Evolutionary conservation across 306 rosid species (phyloP), one percentile per base, ranked within the genome.

Genomic region (Begonia fuchsioides): DNA sequence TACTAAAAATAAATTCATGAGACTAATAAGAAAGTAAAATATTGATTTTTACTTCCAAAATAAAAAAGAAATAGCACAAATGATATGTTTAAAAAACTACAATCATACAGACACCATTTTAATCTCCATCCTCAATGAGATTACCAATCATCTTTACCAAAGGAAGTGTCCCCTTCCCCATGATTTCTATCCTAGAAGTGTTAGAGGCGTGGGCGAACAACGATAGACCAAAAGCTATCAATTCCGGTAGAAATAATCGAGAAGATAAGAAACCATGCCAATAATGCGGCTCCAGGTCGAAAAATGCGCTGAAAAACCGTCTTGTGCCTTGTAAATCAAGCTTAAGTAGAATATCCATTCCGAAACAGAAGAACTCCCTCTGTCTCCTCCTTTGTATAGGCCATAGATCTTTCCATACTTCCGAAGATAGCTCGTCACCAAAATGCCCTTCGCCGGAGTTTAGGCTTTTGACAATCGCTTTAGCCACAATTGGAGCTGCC

Each of bases 191-290:
- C 63, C 94, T 85, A 68, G 94, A 77, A 39, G 70, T 68, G 72
- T 85, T 85, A 52, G 93, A 85, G 60, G 98, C 98, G 65, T 72
- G 82, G 55, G 94, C 79, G 74, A 92, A 92, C 58, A 92, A 77
- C 46, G 98, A 85, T 15, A 79, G 68, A 50, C 98, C 94, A 35
- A 92, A 92, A 67, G 73, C 50, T 38, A 92, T 0, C 46, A 92
- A 84, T 76, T 90, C 94, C 0, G 93, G 98, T 64, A 90, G 93
- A 61, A 79, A 82, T 70, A 92, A 67, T 46, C 96, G 82, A 50
- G 98, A 92, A 8, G 98, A 92, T 60, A 85, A 77, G 75, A 85
- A 92, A 51, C 94, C 98, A 46, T 92, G 98, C 98, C 98, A 85
- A 63, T 85, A 82, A 65, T 18, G 94, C 44, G 98, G 98, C 66